Percentiles rank a stretch among this genome's conserved stretches.
Evolutionary conservation across 805 yeast genomes (phyloP).

Genomic region (Saturnispora kantuleensis): DNA sequence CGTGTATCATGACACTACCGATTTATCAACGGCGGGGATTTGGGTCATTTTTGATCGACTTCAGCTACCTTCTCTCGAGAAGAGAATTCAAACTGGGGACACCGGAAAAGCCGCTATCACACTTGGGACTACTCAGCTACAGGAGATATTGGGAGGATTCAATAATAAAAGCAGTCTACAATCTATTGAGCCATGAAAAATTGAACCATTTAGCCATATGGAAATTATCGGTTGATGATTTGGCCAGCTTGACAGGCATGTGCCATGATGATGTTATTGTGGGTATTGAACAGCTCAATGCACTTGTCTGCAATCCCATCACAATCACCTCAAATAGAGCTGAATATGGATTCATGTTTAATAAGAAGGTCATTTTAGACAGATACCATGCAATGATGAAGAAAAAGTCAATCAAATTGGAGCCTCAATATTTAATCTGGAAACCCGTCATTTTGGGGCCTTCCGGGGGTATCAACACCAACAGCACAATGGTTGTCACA

Average conservation of each 20-base stretch:
- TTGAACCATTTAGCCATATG: conserved; percentile 1
- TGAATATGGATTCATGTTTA: conserved; percentile 44
- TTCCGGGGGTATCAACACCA: conserved; percentile 72
- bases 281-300: conserved; percentile 69
- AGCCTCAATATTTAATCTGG: conserved; percentile 56
- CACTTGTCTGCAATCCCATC: conserved; percentile 30
- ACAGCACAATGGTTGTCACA: conserved; percentile 33
- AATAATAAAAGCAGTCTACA: conserved; percentile 40
- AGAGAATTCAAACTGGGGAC: conserved; percentile 77
- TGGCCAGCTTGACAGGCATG: conserved; percentile 75
- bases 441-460: conserved; percentile 79
- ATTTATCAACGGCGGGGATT: conserved; percentile 80
- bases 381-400: conserved; percentile 41
- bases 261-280: conserved; percentile 76
- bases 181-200: conserved; percentile 3
- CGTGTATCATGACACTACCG: conserved; percentile 87
- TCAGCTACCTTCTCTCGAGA: conserved; percentile 71
- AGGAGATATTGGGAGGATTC: conserved; percentile 76
- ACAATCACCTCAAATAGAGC: conserved; percentile 32
- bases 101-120: conserved; percentile 91
- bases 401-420: conserved; percentile 43
- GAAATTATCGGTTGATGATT: conserved; percentile 43
- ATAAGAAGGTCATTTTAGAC: conserved; percentile 33
- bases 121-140: conserved; percentile 76
- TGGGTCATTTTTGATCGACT: conserved; percentile 81